A percentile compares a stretch with the other conserved stretches of the same genome.
Evolutionary conservation across 257 asterid genomes (phyloP).

Genomic region (Ligustrum vulgare): DNA sequence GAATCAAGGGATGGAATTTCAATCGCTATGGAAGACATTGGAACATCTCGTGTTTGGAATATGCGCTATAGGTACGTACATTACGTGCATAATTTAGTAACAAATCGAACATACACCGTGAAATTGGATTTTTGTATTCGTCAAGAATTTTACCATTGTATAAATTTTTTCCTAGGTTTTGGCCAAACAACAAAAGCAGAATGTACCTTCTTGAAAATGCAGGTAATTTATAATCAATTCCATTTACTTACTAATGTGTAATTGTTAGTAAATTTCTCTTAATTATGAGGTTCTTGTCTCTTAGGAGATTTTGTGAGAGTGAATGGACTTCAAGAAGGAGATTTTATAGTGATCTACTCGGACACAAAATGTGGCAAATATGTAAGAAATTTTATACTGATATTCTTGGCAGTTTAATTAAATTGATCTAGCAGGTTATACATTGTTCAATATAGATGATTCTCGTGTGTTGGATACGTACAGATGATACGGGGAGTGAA

Average conservation of each 20-base stretch:
- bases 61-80: conserved; percentile 88
- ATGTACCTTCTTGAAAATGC: conserved; percentile 96
- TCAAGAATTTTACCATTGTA: not conserved
- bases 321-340: conserved; percentile 72
- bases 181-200: conserved; percentile 92
- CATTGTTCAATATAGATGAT: not conserved
- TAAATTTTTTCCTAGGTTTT: conserved; percentile 41
- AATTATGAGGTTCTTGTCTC: not conserved
- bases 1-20: conserved; percentile 86
- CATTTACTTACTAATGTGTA: not conserved
- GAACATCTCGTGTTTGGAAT: conserved; percentile 76
- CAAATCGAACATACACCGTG: not conserved
- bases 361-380: conserved; percentile 80
- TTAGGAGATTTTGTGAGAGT: conserved; percentile 65
- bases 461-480: not conserved
- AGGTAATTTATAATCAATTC: conserved; percentile 35
- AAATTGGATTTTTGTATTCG: too few species aligned
- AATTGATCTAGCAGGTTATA: not conserved
- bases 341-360: conserved; percentile 60
- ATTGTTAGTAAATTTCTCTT: not conserved
- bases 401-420: not conserved
- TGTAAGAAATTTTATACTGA: conserved; percentile 38
- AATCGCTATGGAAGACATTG: conserved; percentile 91
- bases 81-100: not conserved
- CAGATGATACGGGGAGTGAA: conserved; percentile 92